Evolutionary conservation across 306 rosid genomes (phyloP).

Genomic region (Begonia peltatifolia): DNA sequence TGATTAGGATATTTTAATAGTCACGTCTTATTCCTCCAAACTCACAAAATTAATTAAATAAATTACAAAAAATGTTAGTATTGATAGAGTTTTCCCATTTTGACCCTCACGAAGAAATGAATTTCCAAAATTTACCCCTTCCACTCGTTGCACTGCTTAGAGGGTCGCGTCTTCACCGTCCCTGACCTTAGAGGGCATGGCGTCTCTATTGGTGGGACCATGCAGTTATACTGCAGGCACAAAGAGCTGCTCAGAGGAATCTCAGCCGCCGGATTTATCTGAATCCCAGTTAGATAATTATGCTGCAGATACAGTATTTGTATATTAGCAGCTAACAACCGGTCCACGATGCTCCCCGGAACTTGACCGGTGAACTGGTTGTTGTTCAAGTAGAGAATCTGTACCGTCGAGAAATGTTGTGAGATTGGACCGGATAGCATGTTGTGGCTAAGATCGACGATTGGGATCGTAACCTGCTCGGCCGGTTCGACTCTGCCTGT

Average conservation of each 20-base stretch:
- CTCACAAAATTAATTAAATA: too few species aligned
- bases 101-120: background rate
- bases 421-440: constrained; percentile 58
- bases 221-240: constrained; percentile 91
- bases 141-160: constrained; percentile 64
- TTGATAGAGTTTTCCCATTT: constrained; percentile 4
- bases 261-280: constrained; percentile 88
- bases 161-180: constrained; percentile 56
- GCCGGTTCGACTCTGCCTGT: constrained; percentile 48
- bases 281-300: constrained; percentile 77
- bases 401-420: constrained; percentile 56
- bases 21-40: too few species aligned
- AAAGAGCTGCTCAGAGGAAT: constrained; percentile 76
- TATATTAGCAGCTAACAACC: constrained; percentile 49
- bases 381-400: constrained; percentile 71
- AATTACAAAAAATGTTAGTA: too few species aligned
- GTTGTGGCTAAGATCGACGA: constrained; percentile 86
- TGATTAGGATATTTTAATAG: background rate
- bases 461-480: constrained; percentile 45
- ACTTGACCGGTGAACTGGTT: constrained; percentile 83
- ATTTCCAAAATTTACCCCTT: constrained; percentile 28
- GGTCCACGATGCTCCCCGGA: constrained; percentile 58
- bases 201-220: constrained; percentile 84
- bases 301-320: constrained; percentile 84
- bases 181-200: constrained; percentile 85